Conservation (phyloP, 2,329 filamentous ascomycete genomes). For the Fusarium falciforme region DNA sequence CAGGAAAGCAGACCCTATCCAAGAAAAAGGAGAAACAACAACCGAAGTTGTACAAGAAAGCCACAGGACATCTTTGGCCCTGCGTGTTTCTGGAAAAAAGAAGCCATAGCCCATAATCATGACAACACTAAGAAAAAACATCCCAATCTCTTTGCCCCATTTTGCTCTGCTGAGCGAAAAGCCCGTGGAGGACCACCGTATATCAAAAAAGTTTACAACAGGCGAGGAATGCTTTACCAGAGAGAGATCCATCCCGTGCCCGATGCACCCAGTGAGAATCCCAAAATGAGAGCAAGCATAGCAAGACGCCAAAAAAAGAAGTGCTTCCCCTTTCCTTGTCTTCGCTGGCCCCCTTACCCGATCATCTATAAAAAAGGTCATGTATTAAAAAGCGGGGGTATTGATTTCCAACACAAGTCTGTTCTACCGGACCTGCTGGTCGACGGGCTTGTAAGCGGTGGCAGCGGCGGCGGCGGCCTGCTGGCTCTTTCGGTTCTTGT, state of each 20-base stretch:
- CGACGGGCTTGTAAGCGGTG: slow-evolving; percentile 50
- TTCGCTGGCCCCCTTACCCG: slow-evolving; percentile 19
- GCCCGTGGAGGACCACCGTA: slow-evolving; percentile 14
- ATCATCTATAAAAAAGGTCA: slow-evolving; percentile 43
- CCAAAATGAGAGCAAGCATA: slow-evolving; percentile 12
- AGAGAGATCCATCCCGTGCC: slow-evolving; percentile 12
- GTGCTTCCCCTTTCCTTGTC: slow-evolving; percentile 22
- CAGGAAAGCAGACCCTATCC: slow-evolving; percentile 40
- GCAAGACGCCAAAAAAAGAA: slow-evolving; percentile 32
- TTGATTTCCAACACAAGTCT: slow-evolving; percentile 14
- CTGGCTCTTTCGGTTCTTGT: slow-evolving; percentile 50
- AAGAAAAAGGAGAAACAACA: slow-evolving; percentile 34
- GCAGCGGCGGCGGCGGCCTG: slow-evolving; percentile 46
- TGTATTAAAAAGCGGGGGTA: slow-evolving; percentile 38
- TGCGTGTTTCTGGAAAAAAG: slow-evolving; percentile 35
- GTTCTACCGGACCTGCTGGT: slow-evolving; percentile 46
- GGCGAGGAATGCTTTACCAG: slow-evolving; percentile 14
- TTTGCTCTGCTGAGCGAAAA: slow-evolving; percentile 9
- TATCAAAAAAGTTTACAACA: slow-evolving; percentile 31
- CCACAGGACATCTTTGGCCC: slow-evolving; percentile 29
- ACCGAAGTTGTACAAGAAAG: slow-evolving; percentile 34
- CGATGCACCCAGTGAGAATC: slow-evolving; percentile 10
- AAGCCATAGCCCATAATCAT: slow-evolving; percentile 45
- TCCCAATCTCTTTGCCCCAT: slow-evolving; percentile 22
- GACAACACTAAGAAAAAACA: slow-evolving; percentile 23